A percentile compares a stretch with the other conserved stretches of the same genome.
Evolutionary conservation across 2,329 filamentous ascomycete species (phyloP).

Genomic region (Stagonosporopsis vannaccii): DNA sequence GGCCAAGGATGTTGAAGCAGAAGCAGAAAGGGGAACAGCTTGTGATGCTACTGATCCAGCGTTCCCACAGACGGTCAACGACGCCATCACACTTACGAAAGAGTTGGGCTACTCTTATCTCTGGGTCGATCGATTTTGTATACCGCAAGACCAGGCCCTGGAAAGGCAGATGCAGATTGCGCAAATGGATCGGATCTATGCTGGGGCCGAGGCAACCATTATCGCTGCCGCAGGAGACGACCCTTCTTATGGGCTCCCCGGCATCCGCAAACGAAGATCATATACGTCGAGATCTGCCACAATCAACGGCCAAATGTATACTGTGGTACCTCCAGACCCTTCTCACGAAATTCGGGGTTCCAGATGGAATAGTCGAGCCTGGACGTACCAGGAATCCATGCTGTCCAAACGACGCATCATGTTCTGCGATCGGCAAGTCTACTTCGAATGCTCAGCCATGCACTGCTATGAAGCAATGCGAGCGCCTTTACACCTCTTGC

Average conservation of each 20-base stretch:
- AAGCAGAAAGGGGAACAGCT: not conserved
- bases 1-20: not conserved
- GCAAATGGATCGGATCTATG: conserved; percentile 2
- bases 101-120: not conserved
- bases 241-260: not conserved
- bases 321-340: not conserved
- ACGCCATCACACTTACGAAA: not conserved
- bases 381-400: not conserved
- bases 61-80: not conserved
- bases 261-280: not conserved
- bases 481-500: not conserved
- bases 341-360: not conserved
- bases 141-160: not conserved
- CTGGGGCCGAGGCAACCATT: not conserved
- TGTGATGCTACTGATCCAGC: no score
- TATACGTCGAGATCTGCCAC: not conserved
- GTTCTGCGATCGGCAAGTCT: not conserved
- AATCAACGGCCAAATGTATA: not conserved
- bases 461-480: not conserved
- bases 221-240: not conserved
- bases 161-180: not conserved
- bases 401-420: not conserved
- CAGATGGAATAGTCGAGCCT: not conserved
- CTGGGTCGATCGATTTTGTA: not conserved
- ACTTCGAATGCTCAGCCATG: conserved; percentile 2